Percentiles rank a stretch among this genome's conserved stretches.
Evolutionary conservation across 805 yeast species (phyloP).

Genomic region (Barnettozyma pratensis): DNA sequence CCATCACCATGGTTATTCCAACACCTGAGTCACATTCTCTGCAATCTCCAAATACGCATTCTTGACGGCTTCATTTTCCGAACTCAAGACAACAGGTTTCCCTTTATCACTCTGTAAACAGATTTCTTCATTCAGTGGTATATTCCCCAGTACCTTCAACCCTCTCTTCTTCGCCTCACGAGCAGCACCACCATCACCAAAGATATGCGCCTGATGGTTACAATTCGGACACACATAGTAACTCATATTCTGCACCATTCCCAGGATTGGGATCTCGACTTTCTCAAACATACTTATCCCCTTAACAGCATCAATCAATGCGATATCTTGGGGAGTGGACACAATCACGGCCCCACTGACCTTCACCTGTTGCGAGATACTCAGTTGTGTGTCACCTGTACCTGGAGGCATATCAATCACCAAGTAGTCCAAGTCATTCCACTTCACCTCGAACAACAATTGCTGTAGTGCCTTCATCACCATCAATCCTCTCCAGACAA

Average conservation of each 20-base stretch:
- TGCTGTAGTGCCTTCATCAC: conserved; percentile 86
- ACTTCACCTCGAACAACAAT: conserved; percentile 73
- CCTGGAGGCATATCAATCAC: conserved; percentile 90
- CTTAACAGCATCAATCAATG: conserved; percentile 71
- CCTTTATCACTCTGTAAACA: conserved; percentile 62
- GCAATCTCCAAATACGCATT: conserved; percentile 48
- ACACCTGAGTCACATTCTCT: background rate
- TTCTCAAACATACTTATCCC: conserved; percentile 77
- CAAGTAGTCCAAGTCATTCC: conserved; percentile 63
- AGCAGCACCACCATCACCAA: conserved; percentile 54
- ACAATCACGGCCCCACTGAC: conserved; percentile 80
- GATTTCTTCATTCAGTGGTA: conserved; percentile 61
- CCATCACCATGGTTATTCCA: background rate
- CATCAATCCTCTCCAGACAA: conserved; percentile 85
- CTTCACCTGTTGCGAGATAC: conserved; percentile 71
- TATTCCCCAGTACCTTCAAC: conserved; percentile 52
- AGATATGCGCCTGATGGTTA: conserved; percentile 63
- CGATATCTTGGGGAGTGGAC: conserved; percentile 83
- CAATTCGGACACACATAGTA: conserved; percentile 73
- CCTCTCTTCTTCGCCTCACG: conserved; percentile 45
- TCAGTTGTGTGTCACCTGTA: conserved; percentile 82
- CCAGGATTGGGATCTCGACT: conserved; percentile 66
- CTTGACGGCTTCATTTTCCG: conserved; percentile 33
- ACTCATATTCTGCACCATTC: conserved; percentile 83
- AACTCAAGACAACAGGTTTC: conserved; percentile 49